A percentile compares a stretch with the other conserved stretches of the same genome.
Evolutionary conservation across 352 stramenopile species (phyloP).

Genomic region (Phytophthora foliorum): DNA sequence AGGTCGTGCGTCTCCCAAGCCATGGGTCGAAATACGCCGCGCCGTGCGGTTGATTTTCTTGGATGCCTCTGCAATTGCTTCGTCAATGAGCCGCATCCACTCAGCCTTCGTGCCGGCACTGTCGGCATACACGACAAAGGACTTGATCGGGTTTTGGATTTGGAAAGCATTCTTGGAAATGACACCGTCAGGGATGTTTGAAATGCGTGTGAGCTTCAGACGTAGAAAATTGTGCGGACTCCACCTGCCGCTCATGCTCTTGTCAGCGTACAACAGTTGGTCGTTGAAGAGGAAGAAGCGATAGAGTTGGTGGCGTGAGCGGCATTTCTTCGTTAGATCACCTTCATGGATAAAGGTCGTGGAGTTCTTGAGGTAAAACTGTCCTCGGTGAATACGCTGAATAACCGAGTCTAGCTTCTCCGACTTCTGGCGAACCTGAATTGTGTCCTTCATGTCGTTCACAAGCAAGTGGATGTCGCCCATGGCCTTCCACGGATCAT

Average conservation of each 20-base stretch:
- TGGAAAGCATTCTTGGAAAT: conserved; percentile 87
- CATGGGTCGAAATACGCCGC: conserved; percentile 63
- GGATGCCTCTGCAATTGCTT: conserved; percentile 73
- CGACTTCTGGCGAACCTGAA: conserved; percentile 83
- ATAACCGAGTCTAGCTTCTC: conserved; percentile 90
- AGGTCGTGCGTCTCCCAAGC: conserved; percentile 14
- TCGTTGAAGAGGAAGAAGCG: conserved; percentile 93
- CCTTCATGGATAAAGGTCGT: conserved; percentile 96
- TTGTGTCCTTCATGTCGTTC: conserved; percentile 91
- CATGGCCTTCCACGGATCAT: conserved; percentile 88
- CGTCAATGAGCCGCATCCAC: conserved; percentile 86
- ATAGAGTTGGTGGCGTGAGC: conserved; percentile 88
- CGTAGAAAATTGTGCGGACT: conserved; percentile 89
- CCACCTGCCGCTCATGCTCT: conserved; percentile 82
- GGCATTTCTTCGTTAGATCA: conserved; percentile 95
- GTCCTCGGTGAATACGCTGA: conserved; percentile 92
- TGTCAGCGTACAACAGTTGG: conserved; percentile 86
- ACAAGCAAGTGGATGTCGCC: conserved; percentile 92
- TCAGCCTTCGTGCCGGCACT: conserved; percentile 71
- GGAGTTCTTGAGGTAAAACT: conserved; percentile 94
- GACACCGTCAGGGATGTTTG: conserved; percentile 73
- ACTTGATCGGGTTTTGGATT: conserved; percentile 88
- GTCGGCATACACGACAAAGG: conserved; percentile 86
- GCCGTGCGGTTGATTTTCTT: conserved; percentile 86
- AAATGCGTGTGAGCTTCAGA: conserved; percentile 86